Percentiles rank a stretch among this genome's conserved stretches.
Evolutionary conservation across 2,329 filamentous ascomycete species (phyloP).

Genomic region (Apiospora hydei): DNA sequence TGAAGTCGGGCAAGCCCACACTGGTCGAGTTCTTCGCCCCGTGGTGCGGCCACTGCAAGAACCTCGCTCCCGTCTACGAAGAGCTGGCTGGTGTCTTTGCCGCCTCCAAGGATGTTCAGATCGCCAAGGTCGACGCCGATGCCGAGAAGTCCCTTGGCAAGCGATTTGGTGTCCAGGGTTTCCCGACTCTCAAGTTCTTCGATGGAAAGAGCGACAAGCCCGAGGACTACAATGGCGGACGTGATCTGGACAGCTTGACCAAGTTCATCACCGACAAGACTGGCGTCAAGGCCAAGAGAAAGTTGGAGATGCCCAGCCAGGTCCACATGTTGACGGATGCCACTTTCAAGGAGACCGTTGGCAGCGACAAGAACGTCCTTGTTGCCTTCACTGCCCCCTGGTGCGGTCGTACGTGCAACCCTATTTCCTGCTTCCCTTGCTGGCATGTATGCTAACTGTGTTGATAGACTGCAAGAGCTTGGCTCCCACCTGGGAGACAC

Average conservation of each 20-base stretch:
- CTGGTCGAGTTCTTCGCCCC: constrained; percentile 98
- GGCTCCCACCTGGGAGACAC: constrained; percentile 86
- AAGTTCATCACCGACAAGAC: constrained; percentile 89
- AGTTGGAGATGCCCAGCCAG: constrained; percentile 74
- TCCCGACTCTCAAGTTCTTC: constrained; percentile 97
- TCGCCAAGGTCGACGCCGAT: constrained; percentile 97
- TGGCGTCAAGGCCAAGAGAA: constrained; percentile 80
- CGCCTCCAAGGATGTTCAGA: constrained; percentile 75
- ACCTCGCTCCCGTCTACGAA: constrained; percentile 91
- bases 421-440: neutral
- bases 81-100: constrained; percentile 81
- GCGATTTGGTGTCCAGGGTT: constrained; percentile 89
- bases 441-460: constrained; percentile 28
- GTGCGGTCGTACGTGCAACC: constrained; percentile 86
- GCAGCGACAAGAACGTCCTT: constrained; percentile 85
- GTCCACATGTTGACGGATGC: constrained; percentile 83
- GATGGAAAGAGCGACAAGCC: constrained; percentile 92
- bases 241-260: constrained; percentile 85
- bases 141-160: constrained; percentile 84
- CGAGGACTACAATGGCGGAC: constrained; percentile 82
- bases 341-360: constrained; percentile 79
- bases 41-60: constrained; percentile 99
- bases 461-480: constrained; percentile 91
- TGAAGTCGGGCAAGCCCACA: constrained; percentile 92
- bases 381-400: constrained; percentile 98